Percentiles rank a stretch among this genome's conserved stretches.
Conservation (phyloP, 1,284 basidiomycete genomes). For the Papiliotrema fonsecae region DNA sequence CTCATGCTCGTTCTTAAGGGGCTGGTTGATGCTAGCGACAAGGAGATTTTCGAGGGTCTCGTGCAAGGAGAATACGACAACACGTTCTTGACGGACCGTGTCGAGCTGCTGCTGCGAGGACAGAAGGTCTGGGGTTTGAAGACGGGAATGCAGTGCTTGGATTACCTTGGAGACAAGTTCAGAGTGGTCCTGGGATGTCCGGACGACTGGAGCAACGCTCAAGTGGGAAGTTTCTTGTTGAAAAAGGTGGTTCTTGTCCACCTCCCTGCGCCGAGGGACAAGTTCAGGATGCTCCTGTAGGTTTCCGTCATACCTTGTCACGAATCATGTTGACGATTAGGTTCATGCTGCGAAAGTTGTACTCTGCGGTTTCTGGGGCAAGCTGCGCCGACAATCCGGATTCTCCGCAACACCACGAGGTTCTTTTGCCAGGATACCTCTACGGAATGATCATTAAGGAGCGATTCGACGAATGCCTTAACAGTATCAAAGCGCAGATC, state of each 20-base stretch:
- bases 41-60: constrained; percentile 96
- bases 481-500: constrained; percentile 69
- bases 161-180: constrained; percentile 98
- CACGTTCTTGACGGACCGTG: constrained; percentile 95
- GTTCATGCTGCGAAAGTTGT: constrained; percentile 97
- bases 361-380: constrained; percentile 82
- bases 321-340: constrained; percentile 48
- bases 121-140: constrained; percentile 89
- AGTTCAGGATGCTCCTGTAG: constrained; percentile 92
- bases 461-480: constrained; percentile 84
- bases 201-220: constrained; percentile 85
- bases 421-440: constrained; percentile 85
- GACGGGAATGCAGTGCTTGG: constrained; percentile 88
- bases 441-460: constrained; percentile 99
- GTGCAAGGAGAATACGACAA: constrained; percentile 97
- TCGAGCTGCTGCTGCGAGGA: constrained; percentile 93
- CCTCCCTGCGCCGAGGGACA: constrained; percentile 82
- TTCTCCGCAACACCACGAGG: constrained; percentile 98
- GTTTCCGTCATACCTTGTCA: constrained; percentile 41
- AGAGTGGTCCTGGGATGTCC: constrained; percentile 85
- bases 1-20: constrained; percentile 97
- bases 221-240: constrained; percentile 78
- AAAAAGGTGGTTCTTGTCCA: constrained; percentile 88
- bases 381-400: constrained; percentile 96
- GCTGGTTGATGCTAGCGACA: constrained; percentile 88